Percentiles rank a stretch among this genome's conserved stretches.
Conservation (phyloP, 176 grass and related monocot genomes). For the bread wheat (Triticum aestivum) region IWGSC_CS_RefSeq_v2.1 NC_057808.1:536052529-536053028, state of each 20-base stretch:
- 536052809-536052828: slow-evolving; percentile 75
- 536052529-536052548: slow-evolving; percentile 23
- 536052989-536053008: slow-evolving; percentile 98
- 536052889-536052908: slow-evolving; percentile 1
- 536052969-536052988: slow-evolving; percentile 94
- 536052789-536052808: slow-evolving; percentile 95
- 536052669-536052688: neutral
- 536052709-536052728: slow-evolving; percentile 81
- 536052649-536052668: neutral
- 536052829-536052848: too few species aligned
- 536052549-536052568: neutral
- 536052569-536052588: neutral
- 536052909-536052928: slow-evolving; percentile 19
- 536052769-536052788: slow-evolving; percentile 88
- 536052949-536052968: slow-evolving; percentile 91
- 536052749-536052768: slow-evolving; percentile 93
- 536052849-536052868: neutral
- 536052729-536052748: slow-evolving; percentile 83
- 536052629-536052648: neutral
- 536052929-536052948: slow-evolving; percentile 99
- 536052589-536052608: neutral
- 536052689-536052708: slow-evolving; percentile 80
- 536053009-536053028: slow-evolving; percentile 57
- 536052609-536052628: neutral
- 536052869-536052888: neutral